These are phyloP conservation scores for Sporobolomyces roseus DNA, from an alignment of 768 basidiomycete species.

Conservation along the genomic window DNA sequence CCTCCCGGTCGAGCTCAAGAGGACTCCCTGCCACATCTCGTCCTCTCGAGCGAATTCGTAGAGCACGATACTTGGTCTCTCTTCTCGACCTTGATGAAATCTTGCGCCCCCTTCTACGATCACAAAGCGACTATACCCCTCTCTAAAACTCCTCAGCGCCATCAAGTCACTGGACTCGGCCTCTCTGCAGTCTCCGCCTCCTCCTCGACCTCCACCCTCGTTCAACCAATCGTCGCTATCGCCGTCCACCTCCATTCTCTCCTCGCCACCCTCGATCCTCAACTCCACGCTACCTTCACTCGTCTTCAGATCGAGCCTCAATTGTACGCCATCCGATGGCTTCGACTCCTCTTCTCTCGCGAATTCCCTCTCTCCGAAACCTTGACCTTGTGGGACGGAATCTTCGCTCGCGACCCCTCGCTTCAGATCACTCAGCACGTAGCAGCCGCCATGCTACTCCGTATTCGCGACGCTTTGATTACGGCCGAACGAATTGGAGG, in stretches of 20 bases:
- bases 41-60: conserved; percentile 47
- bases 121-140: conserved; percentile 38
- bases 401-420: conserved; percentile 79
- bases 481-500: conserved; percentile 74
- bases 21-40: conserved; percentile 41
- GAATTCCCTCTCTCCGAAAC: conserved; percentile 78
- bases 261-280: conserved; percentile 72
- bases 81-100: conserved; percentile 74
- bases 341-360: conserved; percentile 85
- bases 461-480: conserved; percentile 67
- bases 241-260: conserved; percentile 77
- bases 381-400: conserved; percentile 89
- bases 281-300: conserved; percentile 70
- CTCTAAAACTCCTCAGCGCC: neutral
- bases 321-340: conserved; percentile 97
- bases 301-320: conserved; percentile 86
- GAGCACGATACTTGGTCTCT: conserved; percentile 77
- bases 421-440: conserved; percentile 77
- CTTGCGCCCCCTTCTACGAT: conserved; percentile 70
- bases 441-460: conserved; percentile 89
- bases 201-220: neutral
- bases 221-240: conserved; percentile 72
- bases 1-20: neutral
- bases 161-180: neutral
- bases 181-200: neutral